Evolutionary conservation across 495 filamentous ascomycete species (phyloP).

Genomic region (Xylaria scruposa): DNA sequence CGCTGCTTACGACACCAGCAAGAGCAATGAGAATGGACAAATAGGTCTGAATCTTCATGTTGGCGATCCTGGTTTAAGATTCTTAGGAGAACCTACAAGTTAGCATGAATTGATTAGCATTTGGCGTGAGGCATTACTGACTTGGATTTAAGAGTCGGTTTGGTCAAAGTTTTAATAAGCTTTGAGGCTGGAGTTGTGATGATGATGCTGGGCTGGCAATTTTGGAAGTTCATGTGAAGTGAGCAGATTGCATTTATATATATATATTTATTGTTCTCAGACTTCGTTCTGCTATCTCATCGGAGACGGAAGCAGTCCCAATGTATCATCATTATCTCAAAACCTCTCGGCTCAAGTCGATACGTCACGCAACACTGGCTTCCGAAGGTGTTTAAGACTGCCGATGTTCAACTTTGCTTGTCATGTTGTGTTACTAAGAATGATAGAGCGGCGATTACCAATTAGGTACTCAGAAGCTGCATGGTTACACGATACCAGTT

Average conservation of each 20-base stretch:
- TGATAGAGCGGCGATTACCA: too few species aligned
- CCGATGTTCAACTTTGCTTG: too few species aligned
- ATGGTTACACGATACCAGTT: too few species aligned
- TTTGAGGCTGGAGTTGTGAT: background rate
- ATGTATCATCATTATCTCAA: too few species aligned
- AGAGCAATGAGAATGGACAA: conserved; percentile 17
- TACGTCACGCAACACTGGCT: too few species aligned
- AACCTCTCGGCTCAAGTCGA: too few species aligned
- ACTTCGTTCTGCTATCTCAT: too few species aligned
- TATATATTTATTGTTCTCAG: too few species aligned
- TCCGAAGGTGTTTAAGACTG: too few species aligned
- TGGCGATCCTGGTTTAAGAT: background rate
- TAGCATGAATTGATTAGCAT: conserved; percentile 7
- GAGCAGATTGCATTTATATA: background rate
- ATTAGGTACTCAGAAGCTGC: too few species aligned
- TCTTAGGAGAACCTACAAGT: conserved; percentile 10
- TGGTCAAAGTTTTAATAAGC: background rate
- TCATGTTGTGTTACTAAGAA: too few species aligned
- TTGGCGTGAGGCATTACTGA: conserved; percentile 5
- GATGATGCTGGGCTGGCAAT: background rate
- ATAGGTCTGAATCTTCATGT: background rate
- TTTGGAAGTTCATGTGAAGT: background rate
- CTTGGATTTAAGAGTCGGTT: background rate
- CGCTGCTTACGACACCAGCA: conserved; percentile 17
- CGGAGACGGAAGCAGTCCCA: too few species aligned